phyloP scores from a whole-genome alignment of 768 basidiomycete genomes.

The Ramaria sp. region DNA sequence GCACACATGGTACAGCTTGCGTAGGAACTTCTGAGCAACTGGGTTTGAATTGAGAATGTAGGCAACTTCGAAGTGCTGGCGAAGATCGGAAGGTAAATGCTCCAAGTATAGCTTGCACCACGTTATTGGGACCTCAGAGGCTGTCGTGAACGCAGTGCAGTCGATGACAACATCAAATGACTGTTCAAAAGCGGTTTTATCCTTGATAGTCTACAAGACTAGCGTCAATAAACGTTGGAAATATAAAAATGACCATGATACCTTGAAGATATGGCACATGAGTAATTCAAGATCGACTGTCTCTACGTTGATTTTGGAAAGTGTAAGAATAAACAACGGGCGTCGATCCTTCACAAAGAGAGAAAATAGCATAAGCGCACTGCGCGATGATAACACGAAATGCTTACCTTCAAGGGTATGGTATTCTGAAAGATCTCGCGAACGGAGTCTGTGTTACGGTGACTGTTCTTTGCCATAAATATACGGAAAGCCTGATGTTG shows the following conservation, averaged over 20 bases:
- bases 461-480: constrained; percentile 52
- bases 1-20: constrained; percentile 64
- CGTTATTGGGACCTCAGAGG: constrained; percentile 69
- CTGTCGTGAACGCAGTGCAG: constrained; percentile 65
- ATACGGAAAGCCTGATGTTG: constrained; percentile 58
- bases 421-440: constrained; percentile 56
- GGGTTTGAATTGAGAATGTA: constrained; percentile 69
- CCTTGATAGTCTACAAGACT: constrained; percentile 32
- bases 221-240: not conserved
- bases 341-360: constrained; percentile 24
- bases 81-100: constrained; percentile 60
- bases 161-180: constrained; percentile 69
- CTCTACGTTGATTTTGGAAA: constrained; percentile 69
- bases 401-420: constrained; percentile 32
- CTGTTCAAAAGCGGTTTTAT: constrained; percentile 9
- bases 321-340: constrained; percentile 49
- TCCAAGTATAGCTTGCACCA: constrained; percentile 75
- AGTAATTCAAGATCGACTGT: constrained; percentile 68
- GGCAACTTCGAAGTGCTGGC: constrained; percentile 44
- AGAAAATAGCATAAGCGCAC: constrained; percentile 18
- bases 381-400: constrained; percentile 6
- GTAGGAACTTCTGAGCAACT: constrained; percentile 60
- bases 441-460: constrained; percentile 50
- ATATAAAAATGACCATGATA: constrained; percentile 15
- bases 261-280: constrained; percentile 72